phyloP scores from a whole-genome alignment of 2,329 filamentous ascomycete genomes.

The Talaromyces sp. region DNA sequence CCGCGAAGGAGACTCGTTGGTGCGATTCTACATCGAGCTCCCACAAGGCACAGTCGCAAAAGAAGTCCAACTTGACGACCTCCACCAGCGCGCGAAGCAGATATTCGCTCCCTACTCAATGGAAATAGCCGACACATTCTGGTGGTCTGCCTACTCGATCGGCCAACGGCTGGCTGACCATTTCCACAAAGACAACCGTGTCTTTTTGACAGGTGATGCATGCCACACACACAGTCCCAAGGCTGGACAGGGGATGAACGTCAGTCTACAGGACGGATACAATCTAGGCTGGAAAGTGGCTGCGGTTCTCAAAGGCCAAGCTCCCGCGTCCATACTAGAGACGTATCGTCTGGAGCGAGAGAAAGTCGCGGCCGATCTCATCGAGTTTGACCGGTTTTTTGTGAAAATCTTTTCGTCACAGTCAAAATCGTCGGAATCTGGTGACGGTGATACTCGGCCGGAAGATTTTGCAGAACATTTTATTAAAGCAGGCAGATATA shows the following conservation, averaged over 20 bases:
- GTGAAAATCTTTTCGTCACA: slow-evolving; percentile 49
- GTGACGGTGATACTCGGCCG: slow-evolving; percentile 38
- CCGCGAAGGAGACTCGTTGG: slow-evolving; percentile 53
- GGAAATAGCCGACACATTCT: slow-evolving; percentile 59
- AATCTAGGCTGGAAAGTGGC: slow-evolving; percentile 34
- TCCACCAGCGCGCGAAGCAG: slow-evolving; percentile 58
- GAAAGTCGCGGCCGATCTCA: slow-evolving; percentile 28
- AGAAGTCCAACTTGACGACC: slow-evolving; percentile 53
- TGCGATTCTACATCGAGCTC: slow-evolving; percentile 62
- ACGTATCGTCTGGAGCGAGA: slow-evolving; percentile 28
- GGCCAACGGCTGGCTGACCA: slow-evolving; percentile 58
- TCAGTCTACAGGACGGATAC: slow-evolving; percentile 32
- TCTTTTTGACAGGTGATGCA: slow-evolving; percentile 68
- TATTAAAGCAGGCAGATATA: slow-evolving; percentile 58
- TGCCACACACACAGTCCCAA: slow-evolving; percentile 23
- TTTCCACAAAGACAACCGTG: slow-evolving; percentile 52
- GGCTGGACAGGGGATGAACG: slow-evolving; percentile 31
- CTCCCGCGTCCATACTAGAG: slow-evolving; percentile 17
- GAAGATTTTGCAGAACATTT: slow-evolving; percentile 54
- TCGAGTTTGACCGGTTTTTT: slow-evolving; percentile 40
- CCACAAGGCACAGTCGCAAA: slow-evolving; percentile 46
- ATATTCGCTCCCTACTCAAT: slow-evolving; percentile 65
- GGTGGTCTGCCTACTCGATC: slow-evolving; percentile 66
- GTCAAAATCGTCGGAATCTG: slow-evolving; percentile 52
- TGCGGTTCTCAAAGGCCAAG: slow-evolving; percentile 21